Base-by-base conservation (phyloP, 768 basidiomycete species). In the Fomitopsis serialis region DNA sequence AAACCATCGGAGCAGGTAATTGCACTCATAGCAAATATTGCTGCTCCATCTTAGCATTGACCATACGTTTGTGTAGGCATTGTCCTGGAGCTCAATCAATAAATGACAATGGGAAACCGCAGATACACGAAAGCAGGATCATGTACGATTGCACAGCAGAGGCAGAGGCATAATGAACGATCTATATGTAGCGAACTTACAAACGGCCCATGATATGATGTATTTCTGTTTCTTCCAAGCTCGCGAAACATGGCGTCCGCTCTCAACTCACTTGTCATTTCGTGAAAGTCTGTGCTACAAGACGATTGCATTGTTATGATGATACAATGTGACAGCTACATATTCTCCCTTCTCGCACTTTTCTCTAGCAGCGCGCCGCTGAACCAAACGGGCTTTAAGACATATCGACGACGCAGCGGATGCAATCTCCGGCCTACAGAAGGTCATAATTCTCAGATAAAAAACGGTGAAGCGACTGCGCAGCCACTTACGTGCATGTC, bases 351-450 rank as follows among this genome's bases (percentile, higher is more conserved):
- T 7, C 37, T 40, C 19, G 37, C 7, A 4, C 19, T 15, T 40
- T 40, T 40, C 19, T 19, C 5, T 6, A 11, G 11, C 29, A 32
- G 11, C 11, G 29, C 29, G 29, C n/a, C n/a, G n/a, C n/a, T n/a
- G n/a, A n/a, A 32, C 11, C 45, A 22, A 35, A 42, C 19, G 19
- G 17, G 1, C 47, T 59, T 36, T 32, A 62, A 3, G 50, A 51
- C 94, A 98, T 95, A 69, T 96, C 85, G 42, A 98, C 89, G 10
- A 99, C 89, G 59, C 94, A 95, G 58, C 96, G 89, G 65, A 99
- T 97, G 68, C 94, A 97, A 46, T 89, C 78, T 15, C 94, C 94
- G 44, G 70, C 74, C 88, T 93, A 46, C 0, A 59, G 19, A 34
- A 65, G 50, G 21, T 48, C 36, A 54, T 48, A 29, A 46, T 35